Evolutionary conservation across 129 eudicot genomes (phyloP).

Genomic region (Saussurea involucrata): DNA sequence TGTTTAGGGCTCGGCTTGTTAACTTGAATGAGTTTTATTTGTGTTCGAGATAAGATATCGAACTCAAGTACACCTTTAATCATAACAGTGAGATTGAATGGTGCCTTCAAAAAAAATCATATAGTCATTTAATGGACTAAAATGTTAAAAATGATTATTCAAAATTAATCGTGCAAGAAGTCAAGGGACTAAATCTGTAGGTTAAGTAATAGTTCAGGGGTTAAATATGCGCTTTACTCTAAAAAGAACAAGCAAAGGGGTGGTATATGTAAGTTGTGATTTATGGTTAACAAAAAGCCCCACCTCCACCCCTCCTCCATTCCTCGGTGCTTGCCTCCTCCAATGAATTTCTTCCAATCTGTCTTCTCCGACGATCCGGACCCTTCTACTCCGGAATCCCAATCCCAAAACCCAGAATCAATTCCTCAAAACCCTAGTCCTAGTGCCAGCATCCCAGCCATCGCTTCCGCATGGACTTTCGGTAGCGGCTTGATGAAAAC

Average conservation of each 20-base stretch:
- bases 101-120: no score
- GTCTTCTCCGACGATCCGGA: conserved; percentile 67
- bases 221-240: neutral
- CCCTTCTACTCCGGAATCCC: conserved; percentile 20
- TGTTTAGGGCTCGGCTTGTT: no score
- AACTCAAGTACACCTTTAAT: no score
- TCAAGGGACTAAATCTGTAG: neutral
- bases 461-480: conserved; percentile 58
- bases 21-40: no score
- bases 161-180: no score
- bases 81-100: no score
- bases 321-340: neutral
- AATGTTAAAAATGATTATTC: no score
- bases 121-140: no score
- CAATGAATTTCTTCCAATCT: conserved; percentile 83
- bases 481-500: conserved; percentile 49
- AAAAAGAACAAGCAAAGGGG: neutral
- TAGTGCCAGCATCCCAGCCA: conserved; percentile 25
- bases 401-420: conserved; percentile 12
- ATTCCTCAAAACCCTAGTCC: conserved; percentile 27
- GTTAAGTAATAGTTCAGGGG: neutral
- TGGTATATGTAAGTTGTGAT: neutral
- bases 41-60: no score
- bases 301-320: neutral
- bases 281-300: neutral